These are phyloP conservation scores for Malus hybrid DNA, from an alignment of 331 rosid species.

Conservation along the genomic window DNA sequence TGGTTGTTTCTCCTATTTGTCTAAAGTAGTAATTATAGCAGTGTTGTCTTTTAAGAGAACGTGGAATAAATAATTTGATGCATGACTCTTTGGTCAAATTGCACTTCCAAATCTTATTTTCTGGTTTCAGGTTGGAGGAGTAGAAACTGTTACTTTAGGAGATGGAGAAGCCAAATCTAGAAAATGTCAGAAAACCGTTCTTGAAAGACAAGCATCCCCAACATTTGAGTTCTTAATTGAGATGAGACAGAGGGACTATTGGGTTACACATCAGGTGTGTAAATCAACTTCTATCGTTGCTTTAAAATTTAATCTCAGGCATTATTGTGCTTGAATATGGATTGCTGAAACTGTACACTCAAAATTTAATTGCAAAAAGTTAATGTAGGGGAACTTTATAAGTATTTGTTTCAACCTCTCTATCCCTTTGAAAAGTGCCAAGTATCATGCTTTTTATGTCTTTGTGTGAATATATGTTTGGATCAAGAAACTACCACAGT, in stretches of 20 bases:
- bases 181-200: conserved; percentile 53
- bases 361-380: background rate
- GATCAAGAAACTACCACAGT: background rate
- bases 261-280: conserved; percentile 70
- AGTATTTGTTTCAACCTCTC: background rate
- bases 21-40: background rate
- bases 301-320: background rate
- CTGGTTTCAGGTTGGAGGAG: conserved; percentile 50
- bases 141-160: conserved; percentile 52
- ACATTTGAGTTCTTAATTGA: conserved; percentile 61
- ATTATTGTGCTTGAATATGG: background rate
- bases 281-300: background rate
- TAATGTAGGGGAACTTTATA: background rate
- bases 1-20: background rate
- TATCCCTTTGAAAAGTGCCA: background rate
- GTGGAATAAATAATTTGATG: background rate
- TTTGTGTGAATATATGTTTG: background rate
- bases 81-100: conserved; percentile 1
- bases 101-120: conserved; percentile 10
- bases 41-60: background rate
- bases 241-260: conserved; percentile 68
- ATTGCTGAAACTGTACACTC: background rate
- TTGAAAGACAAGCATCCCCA: conserved; percentile 69
- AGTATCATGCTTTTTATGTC: background rate
- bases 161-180: conserved; percentile 58